Evolutionary conservation across 2,329 filamentous ascomycete genomes (phyloP).

Genomic region (Chaetomiaceae sp.): DNA sequence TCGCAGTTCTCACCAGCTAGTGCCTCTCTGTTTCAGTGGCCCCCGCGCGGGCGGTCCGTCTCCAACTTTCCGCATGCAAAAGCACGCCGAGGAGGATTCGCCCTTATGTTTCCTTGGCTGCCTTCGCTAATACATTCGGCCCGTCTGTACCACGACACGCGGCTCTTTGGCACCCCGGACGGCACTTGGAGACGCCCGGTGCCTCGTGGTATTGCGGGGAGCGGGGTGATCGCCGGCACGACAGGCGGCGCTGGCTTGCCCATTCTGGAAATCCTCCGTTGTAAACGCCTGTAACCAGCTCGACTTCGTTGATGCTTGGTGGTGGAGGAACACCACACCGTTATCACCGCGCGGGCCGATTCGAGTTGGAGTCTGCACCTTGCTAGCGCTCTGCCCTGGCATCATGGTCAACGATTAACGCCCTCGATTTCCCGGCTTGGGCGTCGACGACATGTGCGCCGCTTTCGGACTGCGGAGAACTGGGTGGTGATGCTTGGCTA

Average conservation of each 20-base stretch:
- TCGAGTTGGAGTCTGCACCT: neutral
- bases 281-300: neutral
- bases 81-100: neutral
- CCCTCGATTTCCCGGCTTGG: too few relatives aligned
- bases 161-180: slow-evolving; percentile 11
- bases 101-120: neutral
- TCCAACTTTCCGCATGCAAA: neutral
- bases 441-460: too few relatives aligned
- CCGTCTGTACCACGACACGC: slow-evolving; percentile 17
- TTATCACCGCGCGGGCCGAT: slow-evolving; percentile 11
- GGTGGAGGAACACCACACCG: neutral
- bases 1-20: too few relatives aligned
- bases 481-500: neutral
- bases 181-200: slow-evolving; percentile 3
- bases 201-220: slow-evolving; percentile 12
- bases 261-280: slow-evolving; percentile 8
- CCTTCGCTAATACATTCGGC: slow-evolving; percentile 19
- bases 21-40: neutral
- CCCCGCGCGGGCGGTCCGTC: neutral
- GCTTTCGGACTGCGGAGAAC: too few relatives aligned
- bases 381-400: neutral
- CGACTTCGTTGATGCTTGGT: neutral
- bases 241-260: slow-evolving; percentile 5
- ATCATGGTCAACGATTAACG: too few relatives aligned
- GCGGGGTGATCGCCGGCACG: slow-evolving; percentile 5